A percentile compares a stretch with the other conserved stretches of the same genome.
Conservation (phyloP, 352 stramenopile genomes). For the Achlya hypogyna region DNA sequence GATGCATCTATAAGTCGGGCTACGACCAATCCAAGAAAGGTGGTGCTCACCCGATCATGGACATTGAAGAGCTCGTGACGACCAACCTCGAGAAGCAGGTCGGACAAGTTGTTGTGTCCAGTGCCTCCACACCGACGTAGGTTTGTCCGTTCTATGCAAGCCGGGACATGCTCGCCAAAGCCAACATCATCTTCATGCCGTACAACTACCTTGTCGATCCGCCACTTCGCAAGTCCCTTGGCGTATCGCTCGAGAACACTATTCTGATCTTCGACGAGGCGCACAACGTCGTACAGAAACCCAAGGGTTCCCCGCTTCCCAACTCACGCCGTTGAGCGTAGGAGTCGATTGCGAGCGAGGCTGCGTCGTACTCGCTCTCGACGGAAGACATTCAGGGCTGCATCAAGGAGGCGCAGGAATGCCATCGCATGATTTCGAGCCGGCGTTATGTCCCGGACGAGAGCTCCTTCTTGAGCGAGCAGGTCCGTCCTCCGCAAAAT, state of each 20-base stretch:
- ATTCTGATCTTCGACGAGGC: constrained; percentile 99
- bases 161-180: constrained; percentile 82
- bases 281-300: constrained; percentile 94
- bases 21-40: constrained; percentile 56
- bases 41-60: constrained; percentile 80
- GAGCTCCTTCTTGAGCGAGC: not conserved
- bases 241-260: constrained; percentile 93
- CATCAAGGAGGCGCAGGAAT: constrained; percentile 88
- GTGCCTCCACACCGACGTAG: constrained; percentile 29
- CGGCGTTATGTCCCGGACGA: not conserved
- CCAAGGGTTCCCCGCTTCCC: constrained; percentile 22
- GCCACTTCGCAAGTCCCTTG: constrained; percentile 77
- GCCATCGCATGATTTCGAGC: not conserved
- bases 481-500: not conserved
- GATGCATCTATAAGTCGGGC: constrained; percentile 66
- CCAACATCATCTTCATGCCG: constrained; percentile 96
- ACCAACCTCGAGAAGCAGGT: constrained; percentile 75
- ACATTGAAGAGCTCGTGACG: constrained; percentile 97
- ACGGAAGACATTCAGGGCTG: constrained; percentile 90
- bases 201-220: constrained; percentile 99
- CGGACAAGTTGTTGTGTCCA: not conserved
- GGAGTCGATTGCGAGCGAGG: constrained; percentile 89
- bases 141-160: constrained; percentile 98
- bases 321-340: too few relatives aligned
- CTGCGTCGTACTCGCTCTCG: constrained; percentile 94